These are phyloP conservation scores for Keithomyces neogunnii DNA, from an alignment of 2,329 filamentous ascomycete genomes.

Conservation along the genomic window DNA sequence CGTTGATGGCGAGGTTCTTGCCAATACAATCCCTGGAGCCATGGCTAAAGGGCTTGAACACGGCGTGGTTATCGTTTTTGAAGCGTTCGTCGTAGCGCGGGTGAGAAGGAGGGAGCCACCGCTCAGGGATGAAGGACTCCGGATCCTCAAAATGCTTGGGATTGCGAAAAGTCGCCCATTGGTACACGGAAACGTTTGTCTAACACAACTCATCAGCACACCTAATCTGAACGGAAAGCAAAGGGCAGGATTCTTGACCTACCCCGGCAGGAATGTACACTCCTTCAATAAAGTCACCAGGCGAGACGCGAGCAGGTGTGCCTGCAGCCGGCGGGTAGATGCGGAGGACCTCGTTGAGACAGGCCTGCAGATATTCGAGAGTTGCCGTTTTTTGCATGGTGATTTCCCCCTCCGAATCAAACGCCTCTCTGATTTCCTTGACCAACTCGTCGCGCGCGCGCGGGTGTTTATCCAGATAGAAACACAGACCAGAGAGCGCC, in stretches of 20 bases:
- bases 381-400: slow-evolving; percentile 20
- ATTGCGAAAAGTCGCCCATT: slow-evolving; percentile 36
- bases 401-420: slow-evolving; percentile 28
- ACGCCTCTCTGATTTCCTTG: slow-evolving; percentile 26
- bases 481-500: slow-evolving; percentile 19
- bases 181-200: slow-evolving; percentile 33
- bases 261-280: slow-evolving; percentile 25
- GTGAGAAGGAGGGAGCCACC: slow-evolving; percentile 25
- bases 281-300: slow-evolving; percentile 25
- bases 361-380: slow-evolving; percentile 29
- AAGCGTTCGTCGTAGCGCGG: slow-evolving; percentile 27
- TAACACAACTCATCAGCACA: slow-evolving; percentile 9
- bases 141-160: slow-evolving; percentile 35
- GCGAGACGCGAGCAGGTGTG: slow-evolving; percentile 17
- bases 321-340: slow-evolving; percentile 27
- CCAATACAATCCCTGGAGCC: slow-evolving; percentile 34
- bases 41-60: slow-evolving; percentile 28
- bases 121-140: slow-evolving; percentile 36
- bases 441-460: slow-evolving; percentile 20
- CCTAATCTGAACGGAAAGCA: neutral
- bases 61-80: slow-evolving; percentile 26
- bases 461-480: slow-evolving; percentile 22
- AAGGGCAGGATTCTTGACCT: slow-evolving; percentile 10
- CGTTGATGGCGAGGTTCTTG: slow-evolving; percentile 33
- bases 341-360: slow-evolving; percentile 33